phyloP scores from a whole-genome alignment of 202 grass and related monocot genomes.

The Schoenoplectus tabernaemontani region DNA sequence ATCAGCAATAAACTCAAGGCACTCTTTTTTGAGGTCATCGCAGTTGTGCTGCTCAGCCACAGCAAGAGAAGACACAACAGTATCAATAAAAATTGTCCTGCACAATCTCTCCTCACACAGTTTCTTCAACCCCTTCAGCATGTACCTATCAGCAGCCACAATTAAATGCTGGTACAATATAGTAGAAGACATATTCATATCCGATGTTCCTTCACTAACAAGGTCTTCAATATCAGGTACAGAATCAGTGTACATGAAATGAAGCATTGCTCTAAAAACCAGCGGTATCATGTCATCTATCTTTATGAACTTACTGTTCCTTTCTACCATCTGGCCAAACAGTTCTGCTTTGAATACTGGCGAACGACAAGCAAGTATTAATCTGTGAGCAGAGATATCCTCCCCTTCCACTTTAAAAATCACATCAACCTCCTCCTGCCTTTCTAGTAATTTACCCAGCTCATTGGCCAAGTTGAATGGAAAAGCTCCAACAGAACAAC shows the following conservation, averaged over 20 bases:
- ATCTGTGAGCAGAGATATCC: not conserved
- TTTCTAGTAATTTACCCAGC: not conserved
- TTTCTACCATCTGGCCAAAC: not conserved
- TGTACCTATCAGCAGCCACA: not conserved
- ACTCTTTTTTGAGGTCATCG: not conserved
- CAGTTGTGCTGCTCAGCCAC: not conserved
- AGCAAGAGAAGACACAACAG: not conserved
- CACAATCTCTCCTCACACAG: not conserved
- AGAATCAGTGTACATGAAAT: not conserved
- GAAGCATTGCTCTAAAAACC: not conserved
- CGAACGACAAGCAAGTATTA: not conserved
- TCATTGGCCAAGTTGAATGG: not conserved
- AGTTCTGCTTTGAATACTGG: not conserved
- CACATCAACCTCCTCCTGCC: not conserved
- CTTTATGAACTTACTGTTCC: not conserved
- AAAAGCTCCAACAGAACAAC: not conserved
- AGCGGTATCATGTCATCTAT: not conserved
- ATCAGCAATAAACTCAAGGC: not conserved
- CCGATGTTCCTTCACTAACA: not conserved
- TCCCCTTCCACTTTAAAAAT: not conserved
- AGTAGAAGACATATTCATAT: not conserved
- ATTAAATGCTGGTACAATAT: not conserved
- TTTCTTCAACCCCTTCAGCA: not conserved
- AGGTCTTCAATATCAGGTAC: not conserved
- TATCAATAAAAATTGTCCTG: not conserved